Evolutionary conservation across 2,329 filamentous ascomycete species (phyloP), one percentile per base, ranked within the genome.

Genomic region (Colletotrichum eremochloae): DNA sequence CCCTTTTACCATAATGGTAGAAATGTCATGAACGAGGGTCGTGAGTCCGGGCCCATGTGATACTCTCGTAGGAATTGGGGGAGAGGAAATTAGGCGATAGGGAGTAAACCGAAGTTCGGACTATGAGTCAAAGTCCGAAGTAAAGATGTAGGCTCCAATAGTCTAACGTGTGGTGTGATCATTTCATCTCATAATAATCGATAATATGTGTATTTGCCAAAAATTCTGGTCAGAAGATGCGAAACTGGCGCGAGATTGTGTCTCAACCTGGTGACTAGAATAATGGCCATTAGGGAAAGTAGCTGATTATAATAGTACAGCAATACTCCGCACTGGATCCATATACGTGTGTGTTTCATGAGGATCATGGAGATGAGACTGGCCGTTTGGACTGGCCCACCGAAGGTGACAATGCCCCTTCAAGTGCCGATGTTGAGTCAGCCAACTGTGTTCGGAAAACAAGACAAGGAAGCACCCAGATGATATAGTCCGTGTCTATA

Each of bases 11-110:
- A 24, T 24, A 24, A 24, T 24, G 24, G 24, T 24, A 24, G 24
- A 24, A 24, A 24, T 24, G 24, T 24, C 24, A 24, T 24, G 24
- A 24, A 24, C 24, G 48, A 56, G 3, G 3, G 50, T 9, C 5
- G 95, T 93, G 68, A 95, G 66, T 80, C 77, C 36, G 80, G 75
- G 61, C 73, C 79, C 1, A 73, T 74, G 46, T n/a, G 61, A 0
- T 50, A 40, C 0, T 29, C 44, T 1, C 31, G n/a, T 57, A 31
- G 6, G 44, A 48, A 20, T 50, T 24, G 48, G 24, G 33, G 20
- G 44, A 18, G 3, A 8, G n/a, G 20, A 46, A 36, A 56, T 56
- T 20, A 9, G 24, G 36, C 36, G 36, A 18, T 15, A 1, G 7
- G n/a, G 3, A 9, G 7, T 5, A n/a, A 31, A 20, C 66, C 70